Evolutionary conservation across 1,139 yeast genomes (phyloP).

Genomic region (Yamadazyma trypodendri): DNA sequence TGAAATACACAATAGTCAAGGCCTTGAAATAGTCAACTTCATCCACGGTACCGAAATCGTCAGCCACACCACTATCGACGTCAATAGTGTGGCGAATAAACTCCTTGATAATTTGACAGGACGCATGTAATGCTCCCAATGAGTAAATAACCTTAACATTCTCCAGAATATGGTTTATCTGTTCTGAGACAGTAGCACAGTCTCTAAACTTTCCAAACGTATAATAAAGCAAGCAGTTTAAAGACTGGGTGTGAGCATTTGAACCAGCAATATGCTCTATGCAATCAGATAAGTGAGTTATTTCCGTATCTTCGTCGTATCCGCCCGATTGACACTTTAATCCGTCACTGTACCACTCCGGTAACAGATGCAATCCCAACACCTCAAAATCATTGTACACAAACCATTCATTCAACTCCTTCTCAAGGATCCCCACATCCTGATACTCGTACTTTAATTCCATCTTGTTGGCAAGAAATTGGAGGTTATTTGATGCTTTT

Average conservation of each 20-base stretch:
- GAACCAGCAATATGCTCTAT: not conserved
- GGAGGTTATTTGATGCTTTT: slow-evolving; percentile 4
- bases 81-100: slow-evolving; percentile 14
- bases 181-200: slow-evolving; percentile 30
- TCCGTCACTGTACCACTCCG: slow-evolving; percentile 11
- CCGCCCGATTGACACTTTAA: not conserved
- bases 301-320: slow-evolving; percentile 2
- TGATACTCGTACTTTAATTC: slow-evolving; percentile 46
- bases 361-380: slow-evolving; percentile 21
- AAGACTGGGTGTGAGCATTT: not conserved
- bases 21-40: slow-evolving; percentile 27
- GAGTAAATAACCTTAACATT: slow-evolving; percentile 15
- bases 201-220: slow-evolving; percentile 43
- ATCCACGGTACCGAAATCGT: not conserved
- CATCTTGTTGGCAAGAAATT: slow-evolving; percentile 33
- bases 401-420: slow-evolving; percentile 68
- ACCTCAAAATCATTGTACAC: slow-evolving; percentile 45
- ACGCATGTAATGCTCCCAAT: slow-evolving; percentile 10
- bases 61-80: slow-evolving; percentile 11
- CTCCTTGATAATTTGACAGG: not conserved
- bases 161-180: slow-evolving; percentile 29
- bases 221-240: slow-evolving; percentile 28
- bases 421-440: slow-evolving; percentile 39
- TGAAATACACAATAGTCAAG: slow-evolving; percentile 56
- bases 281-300: slow-evolving; percentile 3